phyloP scores from a whole-genome alignment of 345 rosid species.

The Trapa incisa region DNA sequence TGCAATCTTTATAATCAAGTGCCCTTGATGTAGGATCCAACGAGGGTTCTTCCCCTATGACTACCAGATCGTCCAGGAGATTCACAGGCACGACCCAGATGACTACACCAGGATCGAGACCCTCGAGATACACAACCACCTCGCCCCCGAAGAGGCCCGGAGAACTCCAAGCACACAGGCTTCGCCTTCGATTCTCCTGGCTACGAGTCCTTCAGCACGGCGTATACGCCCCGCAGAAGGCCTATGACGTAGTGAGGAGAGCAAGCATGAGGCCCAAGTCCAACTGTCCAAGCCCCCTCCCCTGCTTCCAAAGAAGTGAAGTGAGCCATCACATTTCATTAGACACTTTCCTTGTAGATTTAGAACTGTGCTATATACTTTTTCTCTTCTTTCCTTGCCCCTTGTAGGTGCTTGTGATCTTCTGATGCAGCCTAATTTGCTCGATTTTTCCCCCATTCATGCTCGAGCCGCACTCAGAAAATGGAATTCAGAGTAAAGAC shows the following conservation, averaged over 20 bases:
- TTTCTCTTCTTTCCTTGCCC: background rate
- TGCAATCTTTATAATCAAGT: too few relatives aligned
- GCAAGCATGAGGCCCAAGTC: slow-evolving; percentile 55
- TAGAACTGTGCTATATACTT: background rate
- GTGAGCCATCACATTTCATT: too few relatives aligned
- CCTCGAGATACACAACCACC: slow-evolving; percentile 44
- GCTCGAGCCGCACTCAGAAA: background rate
- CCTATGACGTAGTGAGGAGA: slow-evolving; percentile 97
- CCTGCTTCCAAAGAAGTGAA: background rate
- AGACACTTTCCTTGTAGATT: background rate
- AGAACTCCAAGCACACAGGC: slow-evolving; percentile 80
- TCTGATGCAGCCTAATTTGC: background rate
- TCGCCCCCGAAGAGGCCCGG: slow-evolving; percentile 67
- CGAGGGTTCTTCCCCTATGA: slow-evolving; percentile 96
- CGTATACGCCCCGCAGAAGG: slow-evolving; percentile 76
- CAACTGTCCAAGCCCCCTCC: background rate
- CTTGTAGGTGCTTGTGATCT: background rate
- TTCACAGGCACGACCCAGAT: slow-evolving; percentile 59
- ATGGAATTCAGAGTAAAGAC: background rate
- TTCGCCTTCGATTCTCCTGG: slow-evolving; percentile 98
- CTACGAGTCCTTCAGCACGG: slow-evolving; percentile 92
- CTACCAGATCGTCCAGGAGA: slow-evolving; percentile 91
- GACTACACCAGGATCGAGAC: slow-evolving; percentile 27
- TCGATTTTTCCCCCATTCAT: background rate
- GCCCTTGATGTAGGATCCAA: slow-evolving; percentile 37